phyloP scores from a whole-genome alignment of 768 basidiomycete genomes.

The Hortiboletus flavorubellus region DNA sequence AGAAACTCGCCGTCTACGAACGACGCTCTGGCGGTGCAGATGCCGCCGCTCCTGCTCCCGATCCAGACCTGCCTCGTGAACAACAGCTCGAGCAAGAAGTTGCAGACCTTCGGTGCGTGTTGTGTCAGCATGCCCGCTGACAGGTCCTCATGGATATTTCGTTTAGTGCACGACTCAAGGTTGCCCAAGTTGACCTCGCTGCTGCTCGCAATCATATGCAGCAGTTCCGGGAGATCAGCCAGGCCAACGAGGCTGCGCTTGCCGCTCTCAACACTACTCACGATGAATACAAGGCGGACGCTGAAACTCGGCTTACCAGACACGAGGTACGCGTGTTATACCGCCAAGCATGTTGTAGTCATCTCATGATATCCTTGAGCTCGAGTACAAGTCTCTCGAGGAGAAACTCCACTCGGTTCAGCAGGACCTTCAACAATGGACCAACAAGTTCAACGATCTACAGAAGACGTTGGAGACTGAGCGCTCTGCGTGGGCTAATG shows the following conservation, averaged over 20 bases:
- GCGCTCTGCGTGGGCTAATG: conserved; percentile 65
- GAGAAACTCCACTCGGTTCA: conserved; percentile 55
- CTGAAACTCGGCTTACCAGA: conserved; percentile 63
- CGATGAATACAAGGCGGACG: conserved; percentile 75
- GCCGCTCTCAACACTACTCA: conserved; percentile 65
- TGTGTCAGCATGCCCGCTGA: neutral
- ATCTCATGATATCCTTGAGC: conserved; percentile 37
- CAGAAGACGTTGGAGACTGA: conserved; percentile 68
- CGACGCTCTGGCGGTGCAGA: conserved; percentile 43
- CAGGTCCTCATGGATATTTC: neutral
- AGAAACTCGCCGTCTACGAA: conserved; percentile 87
- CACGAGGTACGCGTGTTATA: conserved; percentile 51
- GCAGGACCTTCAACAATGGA: conserved; percentile 49
- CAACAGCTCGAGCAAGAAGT: conserved; percentile 82
- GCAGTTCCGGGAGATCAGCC: conserved; percentile 84
- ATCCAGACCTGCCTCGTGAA: conserved; percentile 57
- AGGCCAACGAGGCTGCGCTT: conserved; percentile 77
- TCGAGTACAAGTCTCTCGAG: conserved; percentile 59
- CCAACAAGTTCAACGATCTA: conserved; percentile 50
- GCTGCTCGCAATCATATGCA: conserved; percentile 68
- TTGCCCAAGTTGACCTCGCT: conserved; percentile 73
- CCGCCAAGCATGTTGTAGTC: neutral
- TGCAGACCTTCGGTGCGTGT: conserved; percentile 71
- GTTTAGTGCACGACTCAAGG: conserved; percentile 66
- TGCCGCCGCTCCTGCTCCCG: conserved; percentile 33